Conservation (phyloP, 495 filamentous ascomycete species). For the Penicillium manginii region DNA sequence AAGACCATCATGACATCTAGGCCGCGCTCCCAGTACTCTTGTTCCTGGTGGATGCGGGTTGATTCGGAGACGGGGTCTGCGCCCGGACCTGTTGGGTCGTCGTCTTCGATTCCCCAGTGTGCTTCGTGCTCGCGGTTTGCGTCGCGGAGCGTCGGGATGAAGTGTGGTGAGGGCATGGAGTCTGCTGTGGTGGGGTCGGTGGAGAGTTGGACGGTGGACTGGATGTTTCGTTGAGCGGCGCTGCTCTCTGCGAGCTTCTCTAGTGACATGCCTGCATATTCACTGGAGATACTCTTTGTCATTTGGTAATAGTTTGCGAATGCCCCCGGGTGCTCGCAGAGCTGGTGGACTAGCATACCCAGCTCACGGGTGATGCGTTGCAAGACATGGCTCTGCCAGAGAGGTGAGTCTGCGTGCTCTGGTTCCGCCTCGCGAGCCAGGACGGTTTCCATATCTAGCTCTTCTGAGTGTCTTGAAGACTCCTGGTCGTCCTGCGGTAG, state of each 20-base stretch:
- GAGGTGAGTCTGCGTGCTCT: constrained; percentile 46
- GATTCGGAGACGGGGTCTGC: constrained; percentile 39
- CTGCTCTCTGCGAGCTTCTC: constrained; percentile 35
- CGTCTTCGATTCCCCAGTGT: constrained; percentile 72
- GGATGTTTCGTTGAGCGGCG: constrained; percentile 13
- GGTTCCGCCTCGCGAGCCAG: constrained; percentile 40
- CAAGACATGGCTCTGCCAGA: constrained; percentile 78
- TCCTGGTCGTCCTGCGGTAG: constrained; percentile 50
- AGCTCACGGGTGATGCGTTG: constrained; percentile 86
- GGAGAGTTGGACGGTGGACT: constrained; percentile 23
- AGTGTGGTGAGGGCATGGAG: constrained; percentile 45
- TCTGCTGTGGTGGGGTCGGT: constrained; percentile 26
- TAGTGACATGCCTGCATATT: constrained; percentile 59
- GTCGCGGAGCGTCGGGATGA: constrained; percentile 49
- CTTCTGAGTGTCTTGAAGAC: background rate
- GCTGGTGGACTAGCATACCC: constrained; percentile 77
- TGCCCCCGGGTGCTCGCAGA: constrained; percentile 79
- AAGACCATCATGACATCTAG: constrained; percentile 88
- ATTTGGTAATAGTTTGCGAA: constrained; percentile 73
- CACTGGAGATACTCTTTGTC: constrained; percentile 42
- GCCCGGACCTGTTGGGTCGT: constrained; percentile 31
- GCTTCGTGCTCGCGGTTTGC: constrained; percentile 54
- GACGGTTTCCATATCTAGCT: constrained; percentile 37
- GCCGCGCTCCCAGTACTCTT: constrained; percentile 87
- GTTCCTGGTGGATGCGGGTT: constrained; percentile 43